These are phyloP conservation scores for Helichrysum umbraculigerum DNA, from an alignment of 129 eudicot genomes.

Conservation along the genomic window DNA sequence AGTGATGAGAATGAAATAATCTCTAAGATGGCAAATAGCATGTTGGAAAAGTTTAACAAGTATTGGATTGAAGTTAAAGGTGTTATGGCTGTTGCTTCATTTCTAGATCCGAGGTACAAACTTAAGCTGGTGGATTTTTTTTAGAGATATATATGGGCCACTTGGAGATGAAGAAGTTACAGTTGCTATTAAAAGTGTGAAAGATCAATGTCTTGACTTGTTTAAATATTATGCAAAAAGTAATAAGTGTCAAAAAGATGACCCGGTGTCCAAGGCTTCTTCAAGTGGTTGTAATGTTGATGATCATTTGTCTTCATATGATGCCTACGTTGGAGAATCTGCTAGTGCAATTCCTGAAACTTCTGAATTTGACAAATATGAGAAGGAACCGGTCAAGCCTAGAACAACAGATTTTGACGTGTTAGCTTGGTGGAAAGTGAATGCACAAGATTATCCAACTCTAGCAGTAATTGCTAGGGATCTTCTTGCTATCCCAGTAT, in stretches of 20 bases:
- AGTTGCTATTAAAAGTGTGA: background rate
- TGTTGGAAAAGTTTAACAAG: conserved; percentile 4
- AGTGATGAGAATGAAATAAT: background rate
- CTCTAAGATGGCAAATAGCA: background rate
- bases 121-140: background rate
- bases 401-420: conserved; percentile 14
- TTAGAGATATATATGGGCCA: background rate
- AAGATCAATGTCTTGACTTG: background rate
- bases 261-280: too few relatives aligned
- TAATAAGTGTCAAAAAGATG: too few relatives aligned
- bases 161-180: background rate
- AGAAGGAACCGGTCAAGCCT: background rate
- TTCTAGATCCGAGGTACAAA: too few relatives aligned
- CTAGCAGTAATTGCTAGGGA: background rate
- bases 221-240: background rate
- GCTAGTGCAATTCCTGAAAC: background rate
- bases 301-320: too few relatives aligned
- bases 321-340: too few relatives aligned
- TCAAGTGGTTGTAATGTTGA: too few relatives aligned
- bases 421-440: background rate
- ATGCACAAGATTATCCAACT: background rate
- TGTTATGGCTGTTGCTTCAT: background rate
- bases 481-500: background rate
- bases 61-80: background rate
- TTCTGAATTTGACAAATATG: too few relatives aligned